Percentiles rank a stretch among this genome's conserved stretches.
Conservation (phyloP, 371 early-diverging fungal genomes). For the Mucor mucedo region DNA sequence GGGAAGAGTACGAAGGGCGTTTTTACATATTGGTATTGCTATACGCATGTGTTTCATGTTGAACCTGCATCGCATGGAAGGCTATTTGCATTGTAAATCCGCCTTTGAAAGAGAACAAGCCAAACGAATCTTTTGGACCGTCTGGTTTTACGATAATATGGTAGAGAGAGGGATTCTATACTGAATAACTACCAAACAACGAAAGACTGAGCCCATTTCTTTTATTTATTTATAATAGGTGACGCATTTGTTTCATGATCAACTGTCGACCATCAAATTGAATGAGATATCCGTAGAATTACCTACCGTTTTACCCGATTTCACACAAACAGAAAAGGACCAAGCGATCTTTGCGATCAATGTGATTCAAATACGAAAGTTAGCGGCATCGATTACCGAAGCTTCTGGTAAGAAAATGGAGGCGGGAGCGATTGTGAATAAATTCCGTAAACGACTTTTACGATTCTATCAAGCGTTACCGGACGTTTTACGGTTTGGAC, state of each 20-base stretch:
- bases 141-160: constrained; percentile 47
- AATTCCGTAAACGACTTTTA: constrained; percentile 9
- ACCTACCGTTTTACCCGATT: constrained; percentile 27
- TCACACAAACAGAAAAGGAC: constrained; percentile 27
- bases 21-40: constrained; percentile 39
- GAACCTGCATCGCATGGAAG: constrained; percentile 36
- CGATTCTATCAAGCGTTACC: constrained; percentile 13
- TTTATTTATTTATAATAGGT: constrained; percentile 1
- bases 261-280: constrained; percentile 21
- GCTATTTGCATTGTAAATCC: constrained; percentile 29
- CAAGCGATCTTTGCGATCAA: constrained; percentile 32
- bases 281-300: constrained; percentile 29
- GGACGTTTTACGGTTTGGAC: constrained; percentile 5
- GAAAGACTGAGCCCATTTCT: too few species aligned
- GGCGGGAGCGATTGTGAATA: constrained; percentile 11
- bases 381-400: constrained; percentile 18
- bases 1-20: constrained; percentile 38
- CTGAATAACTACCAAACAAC: neutral
- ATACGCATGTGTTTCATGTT: constrained; percentile 43
- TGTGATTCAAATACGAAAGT: constrained; percentile 27
- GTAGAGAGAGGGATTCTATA: constrained; percentile 1
- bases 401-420: constrained; percentile 11
- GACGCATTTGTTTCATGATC: constrained; percentile 26
- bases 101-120: constrained; percentile 32
- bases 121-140: constrained; percentile 43